These are phyloP conservation scores for Arthrobotrys megalospora DNA, from an alignment of 2,329 filamentous ascomycete species.

Conservation along the genomic window DNA sequence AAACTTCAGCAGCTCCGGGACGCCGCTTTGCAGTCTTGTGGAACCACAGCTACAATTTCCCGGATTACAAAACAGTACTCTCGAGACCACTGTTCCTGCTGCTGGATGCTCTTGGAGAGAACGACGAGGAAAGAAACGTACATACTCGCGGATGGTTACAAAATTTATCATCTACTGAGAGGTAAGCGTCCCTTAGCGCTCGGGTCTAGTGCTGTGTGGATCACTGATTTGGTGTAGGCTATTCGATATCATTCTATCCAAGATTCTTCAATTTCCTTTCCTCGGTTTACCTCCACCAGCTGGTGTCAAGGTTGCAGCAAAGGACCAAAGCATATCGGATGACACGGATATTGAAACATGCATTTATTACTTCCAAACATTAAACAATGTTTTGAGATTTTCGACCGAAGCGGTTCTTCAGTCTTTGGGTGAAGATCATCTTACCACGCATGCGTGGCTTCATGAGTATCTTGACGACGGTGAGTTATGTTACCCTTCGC, in stretches of 20 bases:
- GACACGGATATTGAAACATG: slow-evolving; percentile 82
- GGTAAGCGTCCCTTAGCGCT: slow-evolving; percentile 46
- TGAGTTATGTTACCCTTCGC: slow-evolving; percentile 27
- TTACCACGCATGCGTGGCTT: slow-evolving; percentile 33
- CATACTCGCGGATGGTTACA: slow-evolving; percentile 86
- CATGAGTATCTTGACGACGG: slow-evolving; percentile 61
- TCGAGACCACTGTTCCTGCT: slow-evolving; percentile 85
- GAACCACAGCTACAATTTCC: slow-evolving; percentile 76
- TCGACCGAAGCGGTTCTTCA: slow-evolving; percentile 48
- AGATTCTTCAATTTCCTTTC: slow-evolving; percentile 73
- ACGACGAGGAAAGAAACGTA: slow-evolving; percentile 81
- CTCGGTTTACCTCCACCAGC: slow-evolving; percentile 66
- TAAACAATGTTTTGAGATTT: slow-evolving; percentile 80
- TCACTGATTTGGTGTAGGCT: slow-evolving; percentile 65
- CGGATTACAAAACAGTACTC: slow-evolving; percentile 78
- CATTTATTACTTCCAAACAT: slow-evolving; percentile 81
- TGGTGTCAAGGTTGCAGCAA: slow-evolving; percentile 63
- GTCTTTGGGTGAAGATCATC: slow-evolving; percentile 41
- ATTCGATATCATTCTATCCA: slow-evolving; percentile 75
- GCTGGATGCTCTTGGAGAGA: slow-evolving; percentile 82
- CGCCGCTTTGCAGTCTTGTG: slow-evolving; percentile 83
- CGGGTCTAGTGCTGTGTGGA: slow-evolving; percentile 67
- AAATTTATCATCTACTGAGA: slow-evolving; percentile 71
- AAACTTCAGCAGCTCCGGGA: slow-evolving; percentile 75
- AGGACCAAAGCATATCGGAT: slow-evolving; percentile 68